These are phyloP conservation scores for Lagenaria siceraria DNA, from an alignment of 306 rosid genomes.

Conservation along the genomic window DNA sequence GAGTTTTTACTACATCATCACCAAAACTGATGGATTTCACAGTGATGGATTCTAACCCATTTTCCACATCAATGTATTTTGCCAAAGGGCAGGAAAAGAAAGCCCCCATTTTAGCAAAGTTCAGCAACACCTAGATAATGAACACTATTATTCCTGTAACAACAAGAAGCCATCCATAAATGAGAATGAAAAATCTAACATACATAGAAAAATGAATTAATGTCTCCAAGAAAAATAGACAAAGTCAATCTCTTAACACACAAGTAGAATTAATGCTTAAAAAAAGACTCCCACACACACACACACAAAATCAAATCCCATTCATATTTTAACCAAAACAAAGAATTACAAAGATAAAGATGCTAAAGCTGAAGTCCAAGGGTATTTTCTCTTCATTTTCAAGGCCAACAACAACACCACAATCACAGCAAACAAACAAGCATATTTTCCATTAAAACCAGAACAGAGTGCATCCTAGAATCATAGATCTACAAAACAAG, in stretches of 20 bases:
- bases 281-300: not conserved
- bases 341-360: not conserved
- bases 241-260: not conserved
- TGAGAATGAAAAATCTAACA: not conserved
- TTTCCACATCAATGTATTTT: constrained; percentile 2
- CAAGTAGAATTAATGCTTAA: not conserved
- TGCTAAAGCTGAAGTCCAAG: not conserved
- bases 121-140: not conserved
- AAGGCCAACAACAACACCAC: not conserved
- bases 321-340: not conserved
- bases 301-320: not conserved
- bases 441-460: not conserved
- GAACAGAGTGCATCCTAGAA: not conserved
- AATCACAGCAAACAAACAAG: not conserved
- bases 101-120: constrained; percentile 8
- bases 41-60: constrained; percentile 3
- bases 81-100: constrained; percentile 9
- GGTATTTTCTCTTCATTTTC: not conserved
- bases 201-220: not conserved
- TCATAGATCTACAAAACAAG: not conserved
- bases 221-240: not conserved
- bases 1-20: constrained; percentile 5
- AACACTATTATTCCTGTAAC: not conserved
- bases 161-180: not conserved
- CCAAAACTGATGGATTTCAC: constrained; percentile 12